phyloP scores from a whole-genome alignment of 352 stramenopile species.

The Phytophthora pini region DNA sequence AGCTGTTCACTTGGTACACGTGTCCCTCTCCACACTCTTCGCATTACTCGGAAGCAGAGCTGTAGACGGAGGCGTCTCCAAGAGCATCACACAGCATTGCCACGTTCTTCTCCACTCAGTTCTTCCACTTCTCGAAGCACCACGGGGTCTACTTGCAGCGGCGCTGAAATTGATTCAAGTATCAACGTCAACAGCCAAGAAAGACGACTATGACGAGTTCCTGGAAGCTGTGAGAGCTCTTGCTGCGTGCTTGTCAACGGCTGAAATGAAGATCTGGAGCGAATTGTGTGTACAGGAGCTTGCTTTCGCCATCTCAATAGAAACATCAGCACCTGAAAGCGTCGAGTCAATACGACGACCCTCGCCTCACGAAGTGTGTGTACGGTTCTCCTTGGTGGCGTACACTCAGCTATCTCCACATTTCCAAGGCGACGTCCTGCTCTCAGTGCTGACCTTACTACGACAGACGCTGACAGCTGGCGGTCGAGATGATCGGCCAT shows the following conservation, averaged over 20 bases:
- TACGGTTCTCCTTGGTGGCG: slow-evolving; percentile 61
- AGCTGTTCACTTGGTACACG: slow-evolving; percentile 36
- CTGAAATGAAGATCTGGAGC: slow-evolving; percentile 50
- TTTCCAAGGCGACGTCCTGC: slow-evolving; percentile 70
- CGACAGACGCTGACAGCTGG: slow-evolving; percentile 31
- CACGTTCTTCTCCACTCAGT: slow-evolving; percentile 59
- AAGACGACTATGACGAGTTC: slow-evolving; percentile 11
- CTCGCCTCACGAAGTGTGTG: slow-evolving; percentile 35
- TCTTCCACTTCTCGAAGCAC: slow-evolving; percentile 40
- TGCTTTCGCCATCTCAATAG: slow-evolving; percentile 45
- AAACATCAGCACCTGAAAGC: slow-evolving; percentile 3
- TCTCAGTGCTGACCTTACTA: slow-evolving; percentile 63
- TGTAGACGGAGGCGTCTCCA: slow-evolving; percentile 24
- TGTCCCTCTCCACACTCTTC: slow-evolving; percentile 32
- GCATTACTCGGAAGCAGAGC: slow-evolving; percentile 16
- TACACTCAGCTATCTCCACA: slow-evolving; percentile 53
- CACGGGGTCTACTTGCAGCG: slow-evolving; percentile 19
- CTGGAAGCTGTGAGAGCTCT: slow-evolving; percentile 33
- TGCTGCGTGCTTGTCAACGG: slow-evolving; percentile 34
- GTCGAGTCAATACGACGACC: slow-evolving; percentile 7
- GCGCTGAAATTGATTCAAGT: slow-evolving; percentile 23
- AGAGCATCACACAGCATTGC: slow-evolving; percentile 44
- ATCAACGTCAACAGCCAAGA: slow-evolving; percentile 8
- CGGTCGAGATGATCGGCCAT: slow-evolving; percentile 8
- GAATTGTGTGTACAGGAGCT: slow-evolving; percentile 71